These are phyloP conservation scores for Symbiodinium pilosum DNA, from an alignment of 73 alveolate genomes.

Conservation along the genomic window DNA sequence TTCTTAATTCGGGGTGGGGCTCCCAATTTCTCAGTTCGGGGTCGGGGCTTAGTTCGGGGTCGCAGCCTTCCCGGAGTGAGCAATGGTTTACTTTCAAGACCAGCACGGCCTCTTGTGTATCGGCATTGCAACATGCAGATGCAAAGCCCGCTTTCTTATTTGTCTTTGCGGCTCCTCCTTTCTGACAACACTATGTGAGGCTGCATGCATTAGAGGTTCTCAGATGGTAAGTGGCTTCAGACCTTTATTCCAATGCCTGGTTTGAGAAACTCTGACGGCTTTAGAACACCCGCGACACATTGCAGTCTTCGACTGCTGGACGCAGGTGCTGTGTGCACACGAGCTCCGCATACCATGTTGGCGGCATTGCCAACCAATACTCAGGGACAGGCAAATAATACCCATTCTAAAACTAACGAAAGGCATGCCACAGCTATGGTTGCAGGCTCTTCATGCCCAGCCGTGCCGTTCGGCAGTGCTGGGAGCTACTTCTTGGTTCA, in stretches of 20 bases:
- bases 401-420: not conserved
- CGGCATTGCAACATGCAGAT: no score
- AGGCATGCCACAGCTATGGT: not conserved
- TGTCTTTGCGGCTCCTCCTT: not conserved
- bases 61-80: no score
- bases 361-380: not conserved
- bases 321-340: not conserved
- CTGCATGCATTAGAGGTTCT: not conserved
- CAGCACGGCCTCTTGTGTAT: no score
- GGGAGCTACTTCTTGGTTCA: not conserved
- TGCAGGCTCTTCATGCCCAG: not conserved
- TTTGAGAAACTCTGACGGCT: not conserved
- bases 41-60: not conserved
- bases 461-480: constrained; percentile 5
- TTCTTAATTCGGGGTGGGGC: not conserved
- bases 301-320: not conserved
- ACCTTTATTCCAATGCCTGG: not conserved
- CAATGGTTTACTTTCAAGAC: no score
- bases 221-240: not conserved
- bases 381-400: not conserved
- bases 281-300: not conserved
- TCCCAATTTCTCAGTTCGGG: not conserved
- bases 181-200: not conserved
- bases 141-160: no score
- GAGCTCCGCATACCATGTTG: not conserved